Evolutionary conservation across 345 rosid species (phyloP).

Genomic region (Linum usitatissimum): DNA sequence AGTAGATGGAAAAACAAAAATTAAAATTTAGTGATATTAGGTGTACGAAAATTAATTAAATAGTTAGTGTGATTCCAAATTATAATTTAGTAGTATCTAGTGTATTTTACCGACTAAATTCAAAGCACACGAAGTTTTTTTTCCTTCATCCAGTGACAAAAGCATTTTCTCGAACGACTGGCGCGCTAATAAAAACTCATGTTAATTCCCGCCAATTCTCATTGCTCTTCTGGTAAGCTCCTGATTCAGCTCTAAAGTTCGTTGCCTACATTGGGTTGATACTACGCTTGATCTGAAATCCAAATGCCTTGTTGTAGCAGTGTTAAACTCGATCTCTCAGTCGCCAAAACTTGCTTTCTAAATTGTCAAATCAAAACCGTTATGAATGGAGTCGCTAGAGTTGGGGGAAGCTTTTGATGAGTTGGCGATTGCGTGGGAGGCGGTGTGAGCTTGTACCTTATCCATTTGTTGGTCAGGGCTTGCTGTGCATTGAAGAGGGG

Average conservation of each 20-base stretch:
- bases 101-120: no score
- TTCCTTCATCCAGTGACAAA: neutral
- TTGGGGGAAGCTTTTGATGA: constrained; percentile 39
- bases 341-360: constrained; percentile 44
- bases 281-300: constrained; percentile 35
- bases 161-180: no score
- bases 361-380: constrained; percentile 36
- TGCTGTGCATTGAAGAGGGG: constrained; percentile 52
- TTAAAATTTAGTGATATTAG: no score
- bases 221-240: constrained; percentile 34
- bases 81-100: no score
- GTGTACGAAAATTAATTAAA: no score
- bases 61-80: no score
- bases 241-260: constrained; percentile 52
- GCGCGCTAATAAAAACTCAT: constrained; percentile 32
- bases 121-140: no score
- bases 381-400: constrained; percentile 10
- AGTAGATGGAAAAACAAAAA: no score
- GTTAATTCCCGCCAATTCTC: constrained; percentile 35
- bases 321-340: constrained; percentile 38
- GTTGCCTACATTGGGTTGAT: constrained; percentile 27
- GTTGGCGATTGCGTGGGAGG: constrained; percentile 36
- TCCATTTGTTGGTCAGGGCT: constrained; percentile 49
- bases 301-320: constrained; percentile 52
- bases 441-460: constrained; percentile 35